Base-by-base conservation (phyloP, 78 protist species). In the slime mould (Dictyostelium discoideum) region DNA sequence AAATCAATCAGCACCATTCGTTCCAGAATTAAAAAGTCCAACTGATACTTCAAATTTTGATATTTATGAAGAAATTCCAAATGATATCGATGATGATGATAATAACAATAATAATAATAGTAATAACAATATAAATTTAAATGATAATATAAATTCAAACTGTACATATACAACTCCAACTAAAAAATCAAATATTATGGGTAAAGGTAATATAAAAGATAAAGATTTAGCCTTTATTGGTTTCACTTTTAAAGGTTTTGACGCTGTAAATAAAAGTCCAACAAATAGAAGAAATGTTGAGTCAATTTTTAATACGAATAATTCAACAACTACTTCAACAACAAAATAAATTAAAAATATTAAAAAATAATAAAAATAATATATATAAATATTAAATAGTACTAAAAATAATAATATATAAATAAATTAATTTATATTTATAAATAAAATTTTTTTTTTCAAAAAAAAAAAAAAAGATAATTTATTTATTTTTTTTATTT, bases 161-260 rank as follows among this genome's bases (percentile, higher is more conserved):
- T 14, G n/a, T 74, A 29, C 39, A 37, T 13, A 39, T 24, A 72
- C 39, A 16, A 79, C 84, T 7, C 84, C 84, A 79, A 79, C 54
- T 11, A 79, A 79, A 37, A 79, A 46, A 79, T n/a, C 84, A 44
- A 44, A 39, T 44, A 79, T 79, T 8, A 79, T 79, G 3, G 94
- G 82, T 89, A 84, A 84, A 37, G 29, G 67, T 32, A 63, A 60
- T 84, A 63, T 84, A 2, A 90, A 90, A 73, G 95, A 90, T 50
- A 90, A 90, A 54, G 95, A 90, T 54, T 63, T 90, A 22, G 95
- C 95, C 22, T 90, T 90, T 50, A 90, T 90, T 73, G 95, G 95
- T 37, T 90, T 81, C 32, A 90, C 95, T 10, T 90, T 82, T 39
- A 90, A 90, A 50, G 95, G 95, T 50, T 90, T 90, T 82, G 95